These are phyloP conservation scores for Leucosporidium scottii DNA, from an alignment of 768 basidiomycete species.

Conservation along the genomic window DNA sequence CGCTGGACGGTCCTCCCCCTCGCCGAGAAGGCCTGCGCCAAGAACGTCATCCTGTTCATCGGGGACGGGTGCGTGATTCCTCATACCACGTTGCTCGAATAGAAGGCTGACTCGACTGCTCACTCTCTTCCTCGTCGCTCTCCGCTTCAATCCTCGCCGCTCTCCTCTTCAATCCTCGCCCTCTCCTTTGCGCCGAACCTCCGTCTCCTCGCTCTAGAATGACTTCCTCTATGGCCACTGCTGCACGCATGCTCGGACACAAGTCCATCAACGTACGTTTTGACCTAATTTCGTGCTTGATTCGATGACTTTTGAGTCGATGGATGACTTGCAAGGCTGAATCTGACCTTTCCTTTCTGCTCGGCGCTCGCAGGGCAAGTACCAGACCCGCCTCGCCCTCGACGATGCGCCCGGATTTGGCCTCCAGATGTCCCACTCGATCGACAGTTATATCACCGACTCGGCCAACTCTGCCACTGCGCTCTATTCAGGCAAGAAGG, in stretches of 20 bases:
- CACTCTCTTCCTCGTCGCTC: too few relatives aligned
- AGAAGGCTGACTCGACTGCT: too few relatives aligned
- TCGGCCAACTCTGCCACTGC: slow-evolving; percentile 46
- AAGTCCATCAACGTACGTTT: slow-evolving; percentile 44
- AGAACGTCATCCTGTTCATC: slow-evolving; percentile 45
- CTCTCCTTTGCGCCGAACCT: too few relatives aligned
- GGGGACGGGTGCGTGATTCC: slow-evolving; percentile 36
- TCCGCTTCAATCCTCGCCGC: background rate
- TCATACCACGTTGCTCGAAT: slow-evolving; percentile 14
- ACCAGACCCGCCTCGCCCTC: slow-evolving; percentile 37
- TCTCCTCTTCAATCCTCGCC: too few relatives aligned
- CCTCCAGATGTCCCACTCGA: slow-evolving; percentile 42
- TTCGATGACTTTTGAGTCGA: too few relatives aligned
- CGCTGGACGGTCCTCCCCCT: slow-evolving; percentile 41
- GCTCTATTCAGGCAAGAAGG: slow-evolving; percentile 42
- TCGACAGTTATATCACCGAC: slow-evolving; percentile 34
- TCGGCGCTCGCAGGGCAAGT: slow-evolving; percentile 39
- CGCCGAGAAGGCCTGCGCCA: slow-evolving; percentile 38
- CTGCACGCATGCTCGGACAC: slow-evolving; percentile 44
- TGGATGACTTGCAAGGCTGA: too few relatives aligned
- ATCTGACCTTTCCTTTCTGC: slow-evolving; percentile 35
- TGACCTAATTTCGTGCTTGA: too few relatives aligned
- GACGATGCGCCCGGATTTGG: slow-evolving; percentile 38
- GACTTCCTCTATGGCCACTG: slow-evolving; percentile 40
- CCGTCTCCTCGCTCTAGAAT: slow-evolving; percentile 16